These are phyloP conservation scores for Cercospora beticola DNA, from an alignment of 2,329 filamentous ascomycete species.

Conservation along the genomic window DNA sequence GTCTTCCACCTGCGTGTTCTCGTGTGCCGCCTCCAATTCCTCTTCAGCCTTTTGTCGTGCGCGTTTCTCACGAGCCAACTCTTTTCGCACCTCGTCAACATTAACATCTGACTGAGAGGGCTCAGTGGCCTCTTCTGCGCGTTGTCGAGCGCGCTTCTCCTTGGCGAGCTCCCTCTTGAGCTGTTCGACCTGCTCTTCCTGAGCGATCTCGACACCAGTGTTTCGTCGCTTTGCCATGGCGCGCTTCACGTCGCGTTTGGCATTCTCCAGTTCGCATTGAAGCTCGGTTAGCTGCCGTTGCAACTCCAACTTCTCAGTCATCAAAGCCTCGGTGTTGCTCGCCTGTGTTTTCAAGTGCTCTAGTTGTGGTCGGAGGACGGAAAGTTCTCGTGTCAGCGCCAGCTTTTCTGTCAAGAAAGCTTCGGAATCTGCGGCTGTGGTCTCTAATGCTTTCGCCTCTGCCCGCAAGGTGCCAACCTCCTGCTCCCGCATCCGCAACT, in stretches of 20 bases:
- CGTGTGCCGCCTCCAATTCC: conserved; percentile 41
- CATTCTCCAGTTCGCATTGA: conserved; percentile 79
- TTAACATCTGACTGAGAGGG: conserved; percentile 35
- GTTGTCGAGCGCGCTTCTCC: conserved; percentile 48
- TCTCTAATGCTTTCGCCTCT: conserved; percentile 68
- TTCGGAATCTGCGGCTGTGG: conserved; percentile 66
- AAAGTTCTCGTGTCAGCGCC: conserved; percentile 59
- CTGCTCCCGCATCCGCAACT: conserved; percentile 52
- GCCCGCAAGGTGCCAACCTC: conserved; percentile 63
- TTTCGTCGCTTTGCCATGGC: conserved; percentile 52
- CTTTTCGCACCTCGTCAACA: conserved; percentile 36
- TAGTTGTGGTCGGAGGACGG: conserved; percentile 59
- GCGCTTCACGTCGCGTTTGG: conserved; percentile 68
- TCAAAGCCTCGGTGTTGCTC: conserved; percentile 62
- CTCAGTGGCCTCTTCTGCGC: conserved; percentile 41
- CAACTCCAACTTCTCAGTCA: conserved; percentile 76
- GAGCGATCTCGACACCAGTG: conserved; percentile 50
- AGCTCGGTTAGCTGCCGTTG: conserved; percentile 74
- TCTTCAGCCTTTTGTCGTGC: conserved; percentile 37
- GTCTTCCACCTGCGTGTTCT: conserved; percentile 37
- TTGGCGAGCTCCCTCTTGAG: conserved; percentile 48
- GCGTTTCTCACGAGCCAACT: conserved; percentile 37
- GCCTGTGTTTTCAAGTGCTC: conserved; percentile 62
- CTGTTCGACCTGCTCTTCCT: conserved; percentile 45
- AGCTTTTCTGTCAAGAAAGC: conserved; percentile 68